Percentiles rank a stretch among this genome's conserved stretches.
phyloP scores from a whole-genome alignment of 2,329 filamentous ascomycete genomes.

The Whalleya microplaca region DNA sequence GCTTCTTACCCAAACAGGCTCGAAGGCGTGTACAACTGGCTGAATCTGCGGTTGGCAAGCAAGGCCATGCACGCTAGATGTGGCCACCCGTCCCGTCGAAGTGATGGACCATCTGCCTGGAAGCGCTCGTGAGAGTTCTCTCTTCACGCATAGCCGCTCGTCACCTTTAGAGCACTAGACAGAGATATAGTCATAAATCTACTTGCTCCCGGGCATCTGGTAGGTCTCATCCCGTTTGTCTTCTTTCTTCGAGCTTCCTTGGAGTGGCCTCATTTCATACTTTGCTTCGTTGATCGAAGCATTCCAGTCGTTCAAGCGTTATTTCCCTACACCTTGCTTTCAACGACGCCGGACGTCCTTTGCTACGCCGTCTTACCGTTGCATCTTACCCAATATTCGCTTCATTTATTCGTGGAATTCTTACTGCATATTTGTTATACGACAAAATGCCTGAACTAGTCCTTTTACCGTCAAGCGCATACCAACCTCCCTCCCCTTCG shows the following conservation, averaged over 20 bases:
- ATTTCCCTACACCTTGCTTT: constrained; percentile 37
- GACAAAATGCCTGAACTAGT: constrained; percentile 52
- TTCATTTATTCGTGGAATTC: constrained; percentile 27
- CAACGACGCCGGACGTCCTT: constrained; percentile 39
- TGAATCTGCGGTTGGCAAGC: constrained; percentile 31
- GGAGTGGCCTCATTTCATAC: constrained; percentile 40
- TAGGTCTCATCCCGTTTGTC: constrained; percentile 28
- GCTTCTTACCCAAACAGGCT: constrained; percentile 33
- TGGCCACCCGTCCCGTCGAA: constrained; percentile 23
- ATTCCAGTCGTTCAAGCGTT: constrained; percentile 45
- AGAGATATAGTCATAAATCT: constrained; percentile 39
- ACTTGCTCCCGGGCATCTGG: constrained; percentile 29
- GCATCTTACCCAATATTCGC: constrained; percentile 18
- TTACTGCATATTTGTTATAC: constrained; percentile 29
- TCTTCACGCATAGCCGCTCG: constrained; percentile 37
- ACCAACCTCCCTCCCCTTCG: constrained; percentile 55
- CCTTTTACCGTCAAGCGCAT: constrained; percentile 46
- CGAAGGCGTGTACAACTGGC: constrained; percentile 30
- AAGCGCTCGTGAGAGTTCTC: constrained; percentile 34
- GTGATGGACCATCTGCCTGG: constrained; percentile 22
- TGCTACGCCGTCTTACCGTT: constrained; percentile 31
- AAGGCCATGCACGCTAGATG: constrained; percentile 30
- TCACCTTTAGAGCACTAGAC: constrained; percentile 15
- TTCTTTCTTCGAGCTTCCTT: constrained; percentile 37
- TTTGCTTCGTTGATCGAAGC: constrained; percentile 52